Evolutionary conservation across 441 rosid genomes (phyloP), one percentile per base, ranked within the genome.

Genomic region (Breynia disticha): DNA sequence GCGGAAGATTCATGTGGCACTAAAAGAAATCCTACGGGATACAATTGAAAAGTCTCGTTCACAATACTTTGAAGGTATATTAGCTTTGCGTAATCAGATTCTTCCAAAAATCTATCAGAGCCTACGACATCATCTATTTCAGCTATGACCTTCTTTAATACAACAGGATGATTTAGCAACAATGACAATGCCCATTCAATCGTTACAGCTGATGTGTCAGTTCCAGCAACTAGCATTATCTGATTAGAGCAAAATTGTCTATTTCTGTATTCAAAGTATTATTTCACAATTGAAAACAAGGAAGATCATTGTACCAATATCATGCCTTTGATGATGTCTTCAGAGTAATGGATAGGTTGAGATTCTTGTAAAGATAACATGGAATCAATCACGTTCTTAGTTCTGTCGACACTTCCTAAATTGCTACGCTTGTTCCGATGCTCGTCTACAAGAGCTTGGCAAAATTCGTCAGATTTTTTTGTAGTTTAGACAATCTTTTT

Each of bases 141-240:
- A 0, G 15, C 52, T 17, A 48, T 57, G 2, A 58, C 75, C 50
- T 67, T 76, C 16, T 65, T n/a, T 14, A 76, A 1, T 0, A 41
- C 61, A 16, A 62, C 52, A 0, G 75, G 76, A 60, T 73, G 56
- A n/a, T 72, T 64, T 1, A 72, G 41, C 11, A 73, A 55, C 24
- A 44, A 59, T 3, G 72, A 63, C 66, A 73, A 50, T 2, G 67
- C 70, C 70, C 65, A 64, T 16, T 67, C 72, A 38, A 61, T 7
- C 8, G 71, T 59, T 2, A 37, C 18, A 19, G 71, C 35, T 9
- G 70, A 43, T n/a, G 67, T 69, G 0, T 70, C 58, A 5, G 72
- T 64, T 4, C 73, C 73, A 0, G 55, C 79, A 0, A 19, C 2
- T 6, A 75, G 7, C 48, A 63, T 52, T 12, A 19, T 13, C 74